Evolutionary conservation across 2,329 filamentous ascomycete genomes (phyloP).

Genomic region (Neofusicoccum umdonicola): DNA sequence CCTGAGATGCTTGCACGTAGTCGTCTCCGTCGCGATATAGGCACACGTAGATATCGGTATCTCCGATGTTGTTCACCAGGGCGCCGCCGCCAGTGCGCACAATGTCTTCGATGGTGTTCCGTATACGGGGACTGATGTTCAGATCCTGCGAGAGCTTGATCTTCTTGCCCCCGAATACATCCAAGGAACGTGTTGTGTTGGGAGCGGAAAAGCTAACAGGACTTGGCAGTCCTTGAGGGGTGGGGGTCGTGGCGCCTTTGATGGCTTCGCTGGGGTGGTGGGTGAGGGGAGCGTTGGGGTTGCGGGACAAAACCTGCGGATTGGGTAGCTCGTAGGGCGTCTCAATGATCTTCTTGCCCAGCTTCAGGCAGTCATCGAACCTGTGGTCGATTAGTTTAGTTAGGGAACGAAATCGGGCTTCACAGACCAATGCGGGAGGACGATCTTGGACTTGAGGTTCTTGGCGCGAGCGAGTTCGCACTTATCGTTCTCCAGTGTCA

Average conservation of each 20-base stretch:
- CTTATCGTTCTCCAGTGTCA: slow-evolving; percentile 72
- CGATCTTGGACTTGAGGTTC: slow-evolving; percentile 71
- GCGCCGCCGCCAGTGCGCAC: slow-evolving; percentile 70
- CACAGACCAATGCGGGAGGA: slow-evolving; percentile 84
- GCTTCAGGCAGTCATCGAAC: slow-evolving; percentile 95
- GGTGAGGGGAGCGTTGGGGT: slow-evolving; percentile 23
- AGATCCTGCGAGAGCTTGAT: slow-evolving; percentile 77
- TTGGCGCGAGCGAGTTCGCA: slow-evolving; percentile 63
- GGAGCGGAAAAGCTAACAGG: background rate
- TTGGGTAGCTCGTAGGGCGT: slow-evolving; percentile 81
- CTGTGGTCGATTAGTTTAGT: slow-evolving; percentile 44
- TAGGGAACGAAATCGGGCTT: background rate
- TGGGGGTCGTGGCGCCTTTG: slow-evolving; percentile 62
- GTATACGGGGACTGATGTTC: slow-evolving; percentile 64
- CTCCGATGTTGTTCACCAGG: slow-evolving; percentile 62
- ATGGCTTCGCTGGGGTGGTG: slow-evolving; percentile 48
- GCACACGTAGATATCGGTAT: slow-evolving; percentile 82
- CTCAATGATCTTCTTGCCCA: slow-evolving; percentile 89
- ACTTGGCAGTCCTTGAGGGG: slow-evolving; percentile 40
- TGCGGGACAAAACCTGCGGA: slow-evolving; percentile 66
- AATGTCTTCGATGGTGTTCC: slow-evolving; percentile 66
- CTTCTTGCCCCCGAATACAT: slow-evolving; percentile 74
- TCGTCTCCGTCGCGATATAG: slow-evolving; percentile 79
- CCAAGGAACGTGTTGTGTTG: slow-evolving; percentile 26
- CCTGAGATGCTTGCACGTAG: slow-evolving; percentile 73